phyloP scores from a whole-genome alignment of 495 filamentous ascomycete genomes.

The Podospora anserina region DNA sequence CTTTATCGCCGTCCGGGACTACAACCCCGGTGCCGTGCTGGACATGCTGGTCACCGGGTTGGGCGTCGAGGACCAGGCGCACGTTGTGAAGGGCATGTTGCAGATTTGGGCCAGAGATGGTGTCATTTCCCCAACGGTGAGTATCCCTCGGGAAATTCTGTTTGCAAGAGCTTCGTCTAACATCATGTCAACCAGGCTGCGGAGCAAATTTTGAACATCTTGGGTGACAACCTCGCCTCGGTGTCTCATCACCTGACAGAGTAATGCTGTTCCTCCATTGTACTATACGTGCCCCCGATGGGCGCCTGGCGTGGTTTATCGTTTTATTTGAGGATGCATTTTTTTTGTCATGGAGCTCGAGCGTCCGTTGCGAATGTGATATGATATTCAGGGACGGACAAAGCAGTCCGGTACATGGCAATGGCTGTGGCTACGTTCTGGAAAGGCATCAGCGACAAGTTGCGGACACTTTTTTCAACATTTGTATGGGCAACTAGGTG shows the following conservation, averaged over 20 bases:
- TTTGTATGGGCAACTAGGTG: not conserved
- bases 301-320: not conserved
- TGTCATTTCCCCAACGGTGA: slow-evolving; percentile 20
- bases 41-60: slow-evolving; percentile 77
- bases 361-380: not conserved
- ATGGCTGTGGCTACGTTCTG: too few relatives aligned
- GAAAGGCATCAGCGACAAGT: too few relatives aligned
- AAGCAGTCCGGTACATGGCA: too few relatives aligned
- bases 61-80: slow-evolving; percentile 77
- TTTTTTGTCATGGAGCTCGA: not conserved
- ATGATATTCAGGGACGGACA: not conserved
- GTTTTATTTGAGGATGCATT: not conserved
- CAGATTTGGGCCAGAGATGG: slow-evolving; percentile 89
- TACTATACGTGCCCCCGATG: not conserved
- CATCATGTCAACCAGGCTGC: not conserved
- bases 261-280: not conserved
- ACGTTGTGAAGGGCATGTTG: slow-evolving; percentile 76
- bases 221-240: not conserved
- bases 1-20: slow-evolving; percentile 85
- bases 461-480: not conserved
- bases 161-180: not conserved
- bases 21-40: slow-evolving; percentile 78
- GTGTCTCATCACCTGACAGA: not conserved
- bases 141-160: not conserved
- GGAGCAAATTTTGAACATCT: not conserved